Percentiles rank a stretch among this genome's conserved stretches.
Evolutionary conservation across 345 rosid species (phyloP).

Genomic region (Salix brachista): DNA sequence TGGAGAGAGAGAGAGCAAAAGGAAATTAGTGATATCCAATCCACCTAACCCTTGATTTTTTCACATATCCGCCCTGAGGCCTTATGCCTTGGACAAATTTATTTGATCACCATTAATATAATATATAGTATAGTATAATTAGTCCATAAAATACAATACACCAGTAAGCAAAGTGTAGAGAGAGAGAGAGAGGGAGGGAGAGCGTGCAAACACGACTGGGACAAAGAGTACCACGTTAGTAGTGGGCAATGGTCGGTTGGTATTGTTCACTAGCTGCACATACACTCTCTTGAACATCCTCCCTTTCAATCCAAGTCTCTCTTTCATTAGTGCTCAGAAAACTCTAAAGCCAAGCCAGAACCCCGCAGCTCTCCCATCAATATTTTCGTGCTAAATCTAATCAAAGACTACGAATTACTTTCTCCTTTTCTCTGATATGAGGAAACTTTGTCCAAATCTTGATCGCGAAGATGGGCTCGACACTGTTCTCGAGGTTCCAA

Average conservation of each 20-base stretch:
- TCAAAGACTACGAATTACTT: background rate
- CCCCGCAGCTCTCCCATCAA: background rate
- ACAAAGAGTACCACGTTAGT: slow-evolving; percentile 56
- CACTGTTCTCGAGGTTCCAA: slow-evolving; percentile 95
- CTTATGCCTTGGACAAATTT: background rate
- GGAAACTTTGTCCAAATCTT: slow-evolving; percentile 87
- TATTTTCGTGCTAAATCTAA: slow-evolving; percentile 9
- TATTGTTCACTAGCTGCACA: slow-evolving; percentile 15
- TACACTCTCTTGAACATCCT: background rate
- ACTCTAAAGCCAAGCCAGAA: background rate
- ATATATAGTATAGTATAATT: background rate
- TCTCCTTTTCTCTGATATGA: slow-evolving; percentile 36
- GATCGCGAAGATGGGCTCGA: slow-evolving; percentile 84
- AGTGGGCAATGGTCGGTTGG: slow-evolving; percentile 67
- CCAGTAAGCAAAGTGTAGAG: background rate
- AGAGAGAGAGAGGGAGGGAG: slow-evolving; percentile 16
- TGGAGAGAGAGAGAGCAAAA: background rate
- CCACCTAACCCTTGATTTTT: background rate
- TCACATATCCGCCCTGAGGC: background rate
- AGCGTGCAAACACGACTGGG: slow-evolving; percentile 84
- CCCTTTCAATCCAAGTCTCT: slow-evolving; percentile 20
- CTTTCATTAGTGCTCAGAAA: background rate
- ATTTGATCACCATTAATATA: background rate
- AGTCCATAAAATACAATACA: too few relatives aligned
- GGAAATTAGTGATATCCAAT: background rate